Conservation (phyloP, 176 grass and related monocot genomes). For the Neostapfia colusana region DNA sequence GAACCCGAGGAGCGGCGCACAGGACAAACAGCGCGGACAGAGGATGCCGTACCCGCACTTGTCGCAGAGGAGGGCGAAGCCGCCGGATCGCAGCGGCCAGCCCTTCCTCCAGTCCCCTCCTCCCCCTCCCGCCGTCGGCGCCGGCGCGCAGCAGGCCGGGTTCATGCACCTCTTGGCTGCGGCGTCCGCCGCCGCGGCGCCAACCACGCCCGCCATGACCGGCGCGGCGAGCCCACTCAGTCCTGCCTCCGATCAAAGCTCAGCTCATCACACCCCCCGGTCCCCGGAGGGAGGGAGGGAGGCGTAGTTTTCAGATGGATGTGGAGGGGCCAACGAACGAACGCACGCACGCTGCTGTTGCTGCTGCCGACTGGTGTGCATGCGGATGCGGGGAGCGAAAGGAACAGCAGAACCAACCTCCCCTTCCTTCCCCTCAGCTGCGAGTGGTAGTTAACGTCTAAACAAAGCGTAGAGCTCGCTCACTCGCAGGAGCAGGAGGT, state of each 20-base stretch:
- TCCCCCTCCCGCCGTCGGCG: conserved; percentile 21
- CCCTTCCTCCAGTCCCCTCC: conserved; percentile 82
- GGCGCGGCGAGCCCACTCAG: not conserved
- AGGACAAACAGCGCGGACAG: not conserved
- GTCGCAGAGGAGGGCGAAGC: conserved; percentile 74
- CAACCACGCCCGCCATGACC: conserved; percentile 29
- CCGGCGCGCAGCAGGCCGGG: conserved; percentile 52
- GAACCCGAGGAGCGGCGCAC: not conserved
- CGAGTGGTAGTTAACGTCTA: not conserved
- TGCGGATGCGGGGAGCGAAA: conserved; percentile 42
- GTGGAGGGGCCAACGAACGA: conserved; percentile 50
- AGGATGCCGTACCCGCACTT: conserved; percentile 84
- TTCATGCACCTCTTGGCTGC: conserved; percentile 73
- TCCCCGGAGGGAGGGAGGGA: not conserved
- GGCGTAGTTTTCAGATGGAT: conserved; percentile 60
- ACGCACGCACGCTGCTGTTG: not conserved
- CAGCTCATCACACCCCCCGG: not conserved
- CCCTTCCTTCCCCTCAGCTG: not conserved
- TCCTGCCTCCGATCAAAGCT: conserved; percentile 20
- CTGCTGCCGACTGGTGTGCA: conserved; percentile 27
- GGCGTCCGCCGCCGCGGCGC: conserved; percentile 18
- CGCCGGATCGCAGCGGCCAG: conserved; percentile 85
- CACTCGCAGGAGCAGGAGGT: not conserved
- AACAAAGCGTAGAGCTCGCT: not conserved
- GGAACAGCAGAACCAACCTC: conserved; percentile 4